These are phyloP conservation scores for Geranomyces michiganensis DNA, from an alignment of 192 early-diverging fungal species.

Conservation along the genomic window DNA sequence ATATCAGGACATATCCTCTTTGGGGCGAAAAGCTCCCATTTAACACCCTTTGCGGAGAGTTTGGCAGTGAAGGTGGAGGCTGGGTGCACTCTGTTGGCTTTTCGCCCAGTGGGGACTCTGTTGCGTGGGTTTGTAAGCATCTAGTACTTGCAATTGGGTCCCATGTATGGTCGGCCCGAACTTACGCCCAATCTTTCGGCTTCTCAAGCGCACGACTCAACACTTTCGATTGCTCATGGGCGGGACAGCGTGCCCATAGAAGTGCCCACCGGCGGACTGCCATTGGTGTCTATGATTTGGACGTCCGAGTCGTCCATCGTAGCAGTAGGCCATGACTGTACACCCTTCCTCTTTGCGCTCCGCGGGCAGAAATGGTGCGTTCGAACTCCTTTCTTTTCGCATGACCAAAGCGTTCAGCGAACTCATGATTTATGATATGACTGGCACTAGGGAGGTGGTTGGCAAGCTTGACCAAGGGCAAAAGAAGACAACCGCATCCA, in stretches of 20 bases:
- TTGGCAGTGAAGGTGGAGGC: constrained; percentile 65
- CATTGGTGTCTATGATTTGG: constrained; percentile 79
- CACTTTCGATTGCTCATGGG: constrained; percentile 75
- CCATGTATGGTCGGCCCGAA: no score
- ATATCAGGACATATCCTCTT: constrained; percentile 45
- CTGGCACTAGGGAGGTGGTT: constrained; percentile 44
- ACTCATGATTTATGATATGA: neutral
- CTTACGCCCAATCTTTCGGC: neutral
- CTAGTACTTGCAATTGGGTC: neutral
- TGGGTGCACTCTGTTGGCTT: constrained; percentile 95
- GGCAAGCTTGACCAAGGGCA: constrained; percentile 81
- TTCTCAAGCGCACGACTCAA: constrained; percentile 76
- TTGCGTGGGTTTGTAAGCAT: constrained; percentile 75
- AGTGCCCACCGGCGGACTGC: constrained; percentile 69
- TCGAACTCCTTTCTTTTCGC: neutral
- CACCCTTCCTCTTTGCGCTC: constrained; percentile 75
- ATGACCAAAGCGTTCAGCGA: neutral
- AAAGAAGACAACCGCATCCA: constrained; percentile 59
- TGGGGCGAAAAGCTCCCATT: constrained; percentile 97
- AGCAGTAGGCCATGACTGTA: constrained; percentile 92
- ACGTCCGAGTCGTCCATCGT: constrained; percentile 75
- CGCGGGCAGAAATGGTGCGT: constrained; percentile 63
- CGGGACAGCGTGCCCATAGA: constrained; percentile 60
- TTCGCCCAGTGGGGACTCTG: constrained; percentile 80
- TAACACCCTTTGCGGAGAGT: constrained; percentile 90